These are phyloP conservation scores for Suhomyces bolitotheri DNA, from an alignment of 1,139 yeast species.

Conservation along the genomic window DNA sequence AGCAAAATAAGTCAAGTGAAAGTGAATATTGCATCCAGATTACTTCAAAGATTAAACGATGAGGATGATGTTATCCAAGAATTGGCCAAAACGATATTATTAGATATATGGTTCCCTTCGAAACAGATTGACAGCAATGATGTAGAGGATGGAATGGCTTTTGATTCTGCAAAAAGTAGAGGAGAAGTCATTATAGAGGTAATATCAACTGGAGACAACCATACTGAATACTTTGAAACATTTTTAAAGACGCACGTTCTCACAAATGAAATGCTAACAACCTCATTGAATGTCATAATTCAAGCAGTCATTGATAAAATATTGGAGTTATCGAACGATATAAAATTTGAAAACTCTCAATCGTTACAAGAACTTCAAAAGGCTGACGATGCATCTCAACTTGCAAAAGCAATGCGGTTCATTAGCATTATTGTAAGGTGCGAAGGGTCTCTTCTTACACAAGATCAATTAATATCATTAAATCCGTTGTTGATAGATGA, in stretches of 20 bases:
- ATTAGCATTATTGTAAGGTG: constrained; percentile 55
- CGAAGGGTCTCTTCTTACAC: constrained; percentile 53
- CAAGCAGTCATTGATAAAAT: background rate
- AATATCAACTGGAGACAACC: constrained; percentile 33
- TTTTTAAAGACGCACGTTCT: constrained; percentile 46
- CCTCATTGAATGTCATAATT: background rate
- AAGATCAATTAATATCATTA: constrained; percentile 62
- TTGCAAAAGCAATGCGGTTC: constrained; percentile 19
- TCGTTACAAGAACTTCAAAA: constrained; percentile 11
- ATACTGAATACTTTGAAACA: constrained; percentile 41
- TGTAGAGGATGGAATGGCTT: background rate
- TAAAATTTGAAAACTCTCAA: background rate
- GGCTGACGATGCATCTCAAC: constrained; percentile 32
- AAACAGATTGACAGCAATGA: constrained; percentile 12
- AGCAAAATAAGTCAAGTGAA: constrained; percentile 35
- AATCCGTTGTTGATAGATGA: constrained; percentile 61
- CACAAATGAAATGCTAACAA: constrained; percentile 20
- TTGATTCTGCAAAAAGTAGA: constrained; percentile 5
- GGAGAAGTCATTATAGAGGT: constrained; percentile 39
- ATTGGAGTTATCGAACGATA: background rate
- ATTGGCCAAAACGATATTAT: constrained; percentile 39
- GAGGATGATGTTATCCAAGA: constrained; percentile 63
- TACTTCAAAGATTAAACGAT: constrained; percentile 61
- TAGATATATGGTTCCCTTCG: constrained; percentile 47
- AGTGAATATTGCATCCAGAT: constrained; percentile 46